Percentiles rank a stretch among this genome's conserved stretches.
Evolutionary conservation across 176 grass and related monocot species (phyloP).

Genomic region (Zoysia pacifica): DNA sequence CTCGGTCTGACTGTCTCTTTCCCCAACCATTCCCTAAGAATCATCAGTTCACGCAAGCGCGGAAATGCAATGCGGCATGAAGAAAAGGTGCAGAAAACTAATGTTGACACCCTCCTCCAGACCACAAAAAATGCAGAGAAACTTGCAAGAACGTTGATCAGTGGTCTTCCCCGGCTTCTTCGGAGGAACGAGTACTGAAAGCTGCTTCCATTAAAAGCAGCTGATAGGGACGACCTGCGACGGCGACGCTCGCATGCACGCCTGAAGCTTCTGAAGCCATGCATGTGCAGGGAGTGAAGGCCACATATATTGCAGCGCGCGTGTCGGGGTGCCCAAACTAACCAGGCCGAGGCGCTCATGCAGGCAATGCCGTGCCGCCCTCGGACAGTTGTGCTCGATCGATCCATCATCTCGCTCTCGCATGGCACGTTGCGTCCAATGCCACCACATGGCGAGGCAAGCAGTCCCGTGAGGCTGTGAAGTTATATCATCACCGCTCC

Average conservation of each 20-base stretch:
- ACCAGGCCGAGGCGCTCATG: not conserved
- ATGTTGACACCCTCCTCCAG: not conserved
- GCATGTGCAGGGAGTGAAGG: conserved; percentile 38
- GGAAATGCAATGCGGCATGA: not conserved
- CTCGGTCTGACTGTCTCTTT: not conserved
- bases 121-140: not conserved
- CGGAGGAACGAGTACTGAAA: not conserved
- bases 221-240: conserved; percentile 8
- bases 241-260: not conserved
- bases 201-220: not conserved
- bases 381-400: not conserved
- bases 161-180: not conserved
- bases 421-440: conserved; percentile 10
- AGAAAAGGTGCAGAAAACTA: not conserved
- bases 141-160: not conserved
- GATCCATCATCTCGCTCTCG: not conserved
- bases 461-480: not conserved
- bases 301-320: conserved; percentile 30
- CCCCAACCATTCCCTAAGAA: not conserved
- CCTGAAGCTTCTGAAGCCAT: not conserved
- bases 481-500: not conserved
- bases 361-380: not conserved
- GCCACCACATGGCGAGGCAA: conserved; percentile 6
- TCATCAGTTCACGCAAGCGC: too few relatives aligned
- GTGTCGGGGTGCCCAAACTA: conserved; percentile 26